Base-by-base conservation (phyloP, 75 land plant species). In the Pseudotsuga menziesii region DNA sequence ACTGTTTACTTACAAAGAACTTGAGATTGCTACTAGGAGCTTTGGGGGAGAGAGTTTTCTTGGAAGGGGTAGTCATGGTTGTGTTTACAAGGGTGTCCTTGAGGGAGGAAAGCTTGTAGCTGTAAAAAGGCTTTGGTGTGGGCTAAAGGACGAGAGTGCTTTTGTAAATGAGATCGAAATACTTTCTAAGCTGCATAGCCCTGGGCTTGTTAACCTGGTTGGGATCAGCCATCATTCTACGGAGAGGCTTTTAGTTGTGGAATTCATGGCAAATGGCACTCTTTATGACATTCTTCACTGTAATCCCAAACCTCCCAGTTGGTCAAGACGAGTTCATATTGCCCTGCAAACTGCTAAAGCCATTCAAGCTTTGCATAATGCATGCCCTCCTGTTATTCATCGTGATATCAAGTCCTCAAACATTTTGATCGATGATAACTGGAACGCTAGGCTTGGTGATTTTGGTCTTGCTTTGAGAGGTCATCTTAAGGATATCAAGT, bases 51-150 rank as follows among this genome's bases (percentile, higher is more conserved):
- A 85, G 29, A 63, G 66, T 20, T 69, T 93, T 55, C 84, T 93
- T 4, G 95, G 95, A n/a, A 92, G 84, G 58, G 95, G 95, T 63
- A 93, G 95, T 76, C 90, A 93, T 74, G 88, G 91, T 35, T 78
- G 78, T 41, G 95, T 93, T 35, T 91, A 87, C 86, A 84, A 71
- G 66, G 93, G 89, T 32, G 69, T 70, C 27, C 89, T 93, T 16
- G 74, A 80, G 26, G 73, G 77, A 54, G 93, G 91, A 1, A 80
- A 64, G 70, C 80, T 87, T 71, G 77, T 91, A 39, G 95, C 93
- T 39, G 91, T 92, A 26, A 91, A 86, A 75, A 83, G 87, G 35
- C 61, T 86, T 79, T 81, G 26, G 36, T 58, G 41, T 78, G 75
- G 66, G 39, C 17, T 73, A 81, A 44, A 73, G 44, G 73, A 59